A percentile compares a stretch with the other conserved stretches of the same genome.
Conservation (phyloP, 1,284 basidiomycete species). For the Cryptococcus hybrid region DNA sequence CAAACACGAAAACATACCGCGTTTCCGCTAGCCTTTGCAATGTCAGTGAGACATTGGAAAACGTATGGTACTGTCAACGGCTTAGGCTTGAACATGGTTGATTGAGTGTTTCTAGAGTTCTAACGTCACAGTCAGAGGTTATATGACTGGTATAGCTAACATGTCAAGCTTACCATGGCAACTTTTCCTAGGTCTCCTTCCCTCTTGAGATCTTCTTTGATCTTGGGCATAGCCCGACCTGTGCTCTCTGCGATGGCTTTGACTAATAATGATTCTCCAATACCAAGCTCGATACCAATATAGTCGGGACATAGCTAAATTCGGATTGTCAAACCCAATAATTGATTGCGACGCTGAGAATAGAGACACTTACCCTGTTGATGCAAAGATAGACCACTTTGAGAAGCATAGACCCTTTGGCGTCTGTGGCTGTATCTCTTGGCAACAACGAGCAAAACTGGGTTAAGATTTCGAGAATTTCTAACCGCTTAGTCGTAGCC, state of each 20-base stretch:
- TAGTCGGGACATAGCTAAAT: conserved; percentile 89
- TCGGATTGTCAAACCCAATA: background rate
- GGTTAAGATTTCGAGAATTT: conserved; percentile 87
- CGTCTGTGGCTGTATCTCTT: conserved; percentile 51
- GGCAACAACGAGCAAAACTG: conserved; percentile 87
- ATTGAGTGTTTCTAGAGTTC: conserved; percentile 91
- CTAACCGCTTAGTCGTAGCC: conserved; percentile 91
- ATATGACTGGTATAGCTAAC: background rate
- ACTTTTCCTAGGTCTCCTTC: conserved; percentile 95
- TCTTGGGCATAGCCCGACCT: conserved; percentile 73
- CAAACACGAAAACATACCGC: conserved; percentile 56
- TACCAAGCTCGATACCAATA: conserved; percentile 91
- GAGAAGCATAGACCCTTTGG: conserved; percentile 65
- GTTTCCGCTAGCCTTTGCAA: conserved; percentile 78
- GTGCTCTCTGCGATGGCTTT: conserved; percentile 96
- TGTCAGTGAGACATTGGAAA: conserved; percentile 80
- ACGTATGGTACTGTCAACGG: conserved; percentile 84
- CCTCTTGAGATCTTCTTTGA: conserved; percentile 90
- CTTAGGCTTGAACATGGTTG: conserved; percentile 93
- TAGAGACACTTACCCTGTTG: conserved; percentile 67
- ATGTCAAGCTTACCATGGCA: conserved; percentile 66
- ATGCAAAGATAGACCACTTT: conserved; percentile 95
- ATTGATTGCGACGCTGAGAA: background rate
- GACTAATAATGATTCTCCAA: conserved; percentile 90
- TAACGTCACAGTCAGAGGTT: conserved; percentile 39